Conservation (phyloP, 176 grass and related monocot genomes). For the Hsuehochloa calcarea region DNA sequence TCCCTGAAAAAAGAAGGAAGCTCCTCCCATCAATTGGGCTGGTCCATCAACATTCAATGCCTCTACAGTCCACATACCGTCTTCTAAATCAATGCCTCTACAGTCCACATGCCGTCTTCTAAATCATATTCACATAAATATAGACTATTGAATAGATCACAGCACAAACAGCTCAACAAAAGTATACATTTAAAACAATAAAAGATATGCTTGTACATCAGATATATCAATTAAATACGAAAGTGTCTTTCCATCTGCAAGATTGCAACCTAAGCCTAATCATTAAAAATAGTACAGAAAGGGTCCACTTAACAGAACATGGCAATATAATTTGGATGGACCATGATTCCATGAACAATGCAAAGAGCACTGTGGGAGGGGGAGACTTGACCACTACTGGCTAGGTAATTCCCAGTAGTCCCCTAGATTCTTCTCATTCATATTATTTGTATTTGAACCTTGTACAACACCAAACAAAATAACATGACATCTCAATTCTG, state of each 20-base stretch:
- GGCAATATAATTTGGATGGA: background rate
- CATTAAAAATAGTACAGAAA: background rate
- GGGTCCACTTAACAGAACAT: background rate
- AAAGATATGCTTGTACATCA: no score
- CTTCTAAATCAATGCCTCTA: no score
- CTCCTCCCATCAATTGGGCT: no score
- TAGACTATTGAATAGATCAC: no score
- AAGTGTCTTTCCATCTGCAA: background rate
- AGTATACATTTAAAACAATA: no score
- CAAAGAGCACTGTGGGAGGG: background rate
- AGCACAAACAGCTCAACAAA: no score
- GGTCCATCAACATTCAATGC: no score
- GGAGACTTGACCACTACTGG: background rate
- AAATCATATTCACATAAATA: no score
- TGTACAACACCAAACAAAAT: background rate
- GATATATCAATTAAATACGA: no score
- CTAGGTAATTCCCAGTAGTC: background rate
- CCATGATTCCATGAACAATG: background rate
- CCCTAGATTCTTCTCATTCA: background rate
- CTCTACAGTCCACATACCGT: no score
- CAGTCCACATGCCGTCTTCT: no score
- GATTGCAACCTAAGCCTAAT: background rate
- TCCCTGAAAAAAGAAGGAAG: no score
- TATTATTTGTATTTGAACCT: background rate
- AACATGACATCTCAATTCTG: background rate